Evolutionary conservation across 1,284 basidiomycete genomes (phyloP), one percentile per base, ranked within the genome.

Genomic region (Apiotrichum porosum): DNA sequence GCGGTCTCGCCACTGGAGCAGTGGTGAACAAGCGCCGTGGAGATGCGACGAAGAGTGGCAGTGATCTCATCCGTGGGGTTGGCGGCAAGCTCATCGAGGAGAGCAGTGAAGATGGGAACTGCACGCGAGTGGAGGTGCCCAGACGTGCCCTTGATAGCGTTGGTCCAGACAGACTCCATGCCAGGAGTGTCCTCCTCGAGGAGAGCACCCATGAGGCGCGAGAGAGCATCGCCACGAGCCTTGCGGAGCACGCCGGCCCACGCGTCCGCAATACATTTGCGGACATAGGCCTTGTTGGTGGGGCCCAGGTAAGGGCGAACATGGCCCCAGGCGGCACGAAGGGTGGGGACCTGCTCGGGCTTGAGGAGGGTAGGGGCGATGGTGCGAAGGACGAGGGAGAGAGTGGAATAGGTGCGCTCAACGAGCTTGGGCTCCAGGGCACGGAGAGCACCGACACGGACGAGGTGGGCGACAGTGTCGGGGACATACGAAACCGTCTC

Each of bases 1-100:
- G 77, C 67, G 60, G 87, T 86, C 44, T 83, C 79, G 18, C 84
- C 76, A 51, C 84, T 83, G 58, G 63, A 56, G 36, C 83, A 84
- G 63, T 92, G 87, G 65, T 92, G 89, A 5, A 86, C 80, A 15
- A 89, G 72, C 0, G 88, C 83, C 0, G 86, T 92, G 5, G 88
- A 69, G 3, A 84, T 75, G 18, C 61, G 54, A 24, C 51, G 52
- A 19, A 69, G 47, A 0, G 80, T 78, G 9, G 63, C 54, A n/a
- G 72, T 49, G 6, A 65, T 62, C n/a, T 52, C 52, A n/a, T 76
- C 70, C 26, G 66, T 60, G 2, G 62, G 57, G 22, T 53, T 44
- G 6, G 46, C 44, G 1, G 51, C 36, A 2, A 68, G 44, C 22
- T 60, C 54, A 37, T 68, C 62, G 13, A 72, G 55, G 1, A 90